Evolutionary conservation across 176 grass and related monocot genomes (phyloP), one percentile per base, ranked within the genome.

Genomic region (Phoenix roebelenii): DNA sequence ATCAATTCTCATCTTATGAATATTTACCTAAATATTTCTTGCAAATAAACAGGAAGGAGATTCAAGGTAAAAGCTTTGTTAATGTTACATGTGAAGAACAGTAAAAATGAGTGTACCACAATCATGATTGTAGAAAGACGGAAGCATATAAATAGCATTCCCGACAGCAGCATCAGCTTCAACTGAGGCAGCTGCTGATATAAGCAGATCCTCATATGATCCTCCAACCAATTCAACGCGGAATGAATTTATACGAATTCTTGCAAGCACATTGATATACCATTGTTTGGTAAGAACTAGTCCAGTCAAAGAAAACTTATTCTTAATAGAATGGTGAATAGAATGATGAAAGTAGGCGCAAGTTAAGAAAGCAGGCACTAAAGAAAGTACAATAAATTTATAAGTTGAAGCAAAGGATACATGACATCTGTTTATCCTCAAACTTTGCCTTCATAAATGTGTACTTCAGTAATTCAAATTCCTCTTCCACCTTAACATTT

Each of bases 51-150:
- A 39, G 32, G 26, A 10, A 39, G 6, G 32, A 39, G 5, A 39
- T 39, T 39, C 32, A 39, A 39, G 32, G 32, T 39, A 39, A 39
- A 10, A 39, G 9, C 32, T 28, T 4, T 39, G 32, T 39, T 12
- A 39, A 39, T 39, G 7, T 39, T 12, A 5, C 9, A 10, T 9
- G 32, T 7, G 32, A 39, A 39, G 32, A 39, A 7, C 9, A 10
- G 7, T 10, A 7, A 39, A 28, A 39, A 39, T 39, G 7, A 59
- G 20, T 57, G 22, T 97, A 97, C 87, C 84, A 3, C 84, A 91
- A 59, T 91, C 93, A 76, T 97, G 87, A 70, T 91, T 97, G 74
- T 97, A 97, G 67, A 88, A 91, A 57, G 93, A 91, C 10, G 93
- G 84, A 63, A 97, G 72, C 74, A 97, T 85, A 57, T 97, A 97